These are phyloP conservation scores for Paramyrothecium sp. DNA, from an alignment of 2,329 filamentous ascomycete genomes.

Conservation along the genomic window DNA sequence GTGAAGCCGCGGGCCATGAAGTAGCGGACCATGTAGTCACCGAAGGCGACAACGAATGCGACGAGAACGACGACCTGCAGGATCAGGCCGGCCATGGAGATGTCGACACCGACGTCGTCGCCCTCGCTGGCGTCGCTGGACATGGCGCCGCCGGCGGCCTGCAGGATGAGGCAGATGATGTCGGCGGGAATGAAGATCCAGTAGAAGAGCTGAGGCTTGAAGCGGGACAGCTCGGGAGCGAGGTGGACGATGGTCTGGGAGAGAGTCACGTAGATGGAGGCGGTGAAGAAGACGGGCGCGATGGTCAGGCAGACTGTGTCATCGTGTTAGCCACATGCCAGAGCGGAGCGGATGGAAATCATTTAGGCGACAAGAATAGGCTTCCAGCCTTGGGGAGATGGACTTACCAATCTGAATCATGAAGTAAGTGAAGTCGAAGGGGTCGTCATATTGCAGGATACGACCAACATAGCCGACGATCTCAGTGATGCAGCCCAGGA, in stretches of 20 bases:
- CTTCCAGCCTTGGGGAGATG: not conserved
- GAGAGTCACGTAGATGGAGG: constrained; percentile 66
- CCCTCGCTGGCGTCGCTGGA: constrained; percentile 39
- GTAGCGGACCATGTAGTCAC: constrained; percentile 49
- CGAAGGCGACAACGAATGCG: constrained; percentile 46
- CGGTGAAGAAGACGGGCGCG: constrained; percentile 48
- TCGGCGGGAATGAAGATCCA: constrained; percentile 56
- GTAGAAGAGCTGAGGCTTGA: constrained; percentile 41
- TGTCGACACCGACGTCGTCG: constrained; percentile 34
- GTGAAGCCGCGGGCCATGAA: constrained; percentile 21
- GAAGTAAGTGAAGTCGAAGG: constrained; percentile 58
- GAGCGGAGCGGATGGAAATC: not conserved
- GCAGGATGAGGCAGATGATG: constrained; percentile 53
- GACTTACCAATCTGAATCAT: constrained; percentile 61
- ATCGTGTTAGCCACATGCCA: not conserved
- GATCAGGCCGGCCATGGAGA: constrained; percentile 50
- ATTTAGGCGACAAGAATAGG: not conserved
- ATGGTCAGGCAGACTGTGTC: constrained; percentile 52
- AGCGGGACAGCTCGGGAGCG: constrained; percentile 37
- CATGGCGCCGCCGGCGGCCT: constrained; percentile 56
- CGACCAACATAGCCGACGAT: constrained; percentile 63
- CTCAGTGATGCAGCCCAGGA: constrained; percentile 55
- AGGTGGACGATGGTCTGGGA: constrained; percentile 39
- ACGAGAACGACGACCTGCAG: constrained; percentile 58
- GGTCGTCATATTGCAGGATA: constrained; percentile 54